Evolutionary conservation across 2,329 filamentous ascomycete species (phyloP).

Genomic region (Colletotrichum sp.): DNA sequence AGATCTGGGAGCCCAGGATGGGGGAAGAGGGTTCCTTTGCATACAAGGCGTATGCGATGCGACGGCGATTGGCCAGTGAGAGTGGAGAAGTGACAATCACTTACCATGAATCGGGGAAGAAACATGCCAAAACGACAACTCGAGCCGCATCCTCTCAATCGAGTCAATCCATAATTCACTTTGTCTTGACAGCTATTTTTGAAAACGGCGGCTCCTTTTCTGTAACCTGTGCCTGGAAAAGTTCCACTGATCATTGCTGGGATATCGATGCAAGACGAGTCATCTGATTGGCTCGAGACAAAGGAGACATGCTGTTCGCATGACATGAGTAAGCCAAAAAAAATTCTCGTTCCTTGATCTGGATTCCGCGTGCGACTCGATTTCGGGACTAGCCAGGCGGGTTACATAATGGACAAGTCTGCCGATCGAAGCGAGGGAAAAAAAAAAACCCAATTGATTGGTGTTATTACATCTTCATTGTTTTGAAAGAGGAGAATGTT

Average conservation of each 20-base stretch:
- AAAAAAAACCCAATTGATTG: background rate
- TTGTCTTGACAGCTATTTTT: background rate
- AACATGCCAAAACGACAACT: background rate
- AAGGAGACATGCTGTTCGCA: background rate
- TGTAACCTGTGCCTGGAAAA: background rate
- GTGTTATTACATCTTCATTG: slow-evolving; percentile 8
- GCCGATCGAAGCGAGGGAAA: background rate
- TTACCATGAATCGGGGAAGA: background rate
- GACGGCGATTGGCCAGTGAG: background rate
- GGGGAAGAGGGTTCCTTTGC: background rate
- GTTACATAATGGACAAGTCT: slow-evolving; percentile 2
- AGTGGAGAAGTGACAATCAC: slow-evolving; percentile 15
- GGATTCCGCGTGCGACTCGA: background rate
- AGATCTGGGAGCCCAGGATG: background rate
- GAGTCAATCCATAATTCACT: background rate
- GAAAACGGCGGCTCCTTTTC: background rate
- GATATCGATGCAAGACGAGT: slow-evolving; percentile 1
- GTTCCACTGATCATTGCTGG: background rate
- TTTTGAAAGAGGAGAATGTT: slow-evolving; percentile 18
- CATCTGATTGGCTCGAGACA: background rate
- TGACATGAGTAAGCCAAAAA: background rate
- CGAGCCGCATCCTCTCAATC: background rate
- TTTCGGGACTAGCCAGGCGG: background rate
- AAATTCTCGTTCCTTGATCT: background rate
- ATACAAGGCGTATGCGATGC: background rate